Base-by-base conservation (phyloP, 208 protist species). In the Crithidia mellificae region DNA sequence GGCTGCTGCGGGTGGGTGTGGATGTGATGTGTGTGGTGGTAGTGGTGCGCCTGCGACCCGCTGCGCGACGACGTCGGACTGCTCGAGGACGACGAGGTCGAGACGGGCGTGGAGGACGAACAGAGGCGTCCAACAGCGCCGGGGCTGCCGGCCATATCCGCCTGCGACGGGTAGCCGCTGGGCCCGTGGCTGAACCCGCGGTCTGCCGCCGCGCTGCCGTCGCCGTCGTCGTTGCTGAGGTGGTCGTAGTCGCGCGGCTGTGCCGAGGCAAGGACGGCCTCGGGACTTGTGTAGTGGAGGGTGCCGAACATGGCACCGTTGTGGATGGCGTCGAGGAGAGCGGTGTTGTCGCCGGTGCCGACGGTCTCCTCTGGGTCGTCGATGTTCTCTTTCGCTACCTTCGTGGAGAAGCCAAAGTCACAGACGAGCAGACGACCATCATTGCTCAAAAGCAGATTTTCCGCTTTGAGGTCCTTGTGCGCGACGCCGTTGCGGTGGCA, bases 351-450 rank as follows among this genome's bases (percentile, higher is more conserved):
- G 24, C 68, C 74, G 5, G 80, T 77, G 29, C 68, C 65, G 30
- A 79, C 41, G 41, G 46, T 77, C 44, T 76, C 57, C 55, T 87
- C 77, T 25, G 74, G 76, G 53, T 88, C 81, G 59, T 89, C 78
- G 25, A 81, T 72, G 66, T 82, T 83, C 47, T 83, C 74, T 44
- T 77, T 81, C 3, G 59, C 71, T 17, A 75, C 61, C 73, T 86
- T 88, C 29, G 84, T 87, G 25, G 80, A 93, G 62, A 96, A 89
- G 74, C 93, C 93, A 80, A 97, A 97, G 83, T 97, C 93, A 54
- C 88, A 95, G 44, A 97, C 86, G 1, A 94, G 72, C 7, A 95
- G 81, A 22, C 78, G 79, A 41, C 84, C 85, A 27, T 91, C 81
- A 34, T 71, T 81, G 41, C 75, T 74, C 9, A 97, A 65, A 12